These are phyloP conservation scores for Epithemia pelagica DNA, from an alignment of 108 stramenopile genomes.

Conservation along the genomic window DNA sequence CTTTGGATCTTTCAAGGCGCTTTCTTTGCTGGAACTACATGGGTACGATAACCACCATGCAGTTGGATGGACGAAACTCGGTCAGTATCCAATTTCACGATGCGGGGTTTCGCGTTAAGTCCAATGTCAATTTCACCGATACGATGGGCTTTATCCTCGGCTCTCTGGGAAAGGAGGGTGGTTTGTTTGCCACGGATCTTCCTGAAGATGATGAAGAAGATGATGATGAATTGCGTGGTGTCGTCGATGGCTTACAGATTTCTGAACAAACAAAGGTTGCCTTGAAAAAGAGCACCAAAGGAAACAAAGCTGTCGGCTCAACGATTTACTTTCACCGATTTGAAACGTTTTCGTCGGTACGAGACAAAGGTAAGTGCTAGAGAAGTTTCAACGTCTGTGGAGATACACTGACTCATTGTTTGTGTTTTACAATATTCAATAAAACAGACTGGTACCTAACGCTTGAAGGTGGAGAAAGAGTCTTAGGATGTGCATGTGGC, in stretches of 20 bases:
- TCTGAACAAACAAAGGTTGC: constrained; percentile 46
- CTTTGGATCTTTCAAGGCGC: constrained; percentile 54
- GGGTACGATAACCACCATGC: constrained; percentile 49
- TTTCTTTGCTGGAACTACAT: constrained; percentile 86
- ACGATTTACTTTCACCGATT: constrained; percentile 76
- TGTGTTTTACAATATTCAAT: too few species aligned
- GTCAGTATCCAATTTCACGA: constrained; percentile 72
- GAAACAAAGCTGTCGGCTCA: constrained; percentile 45
- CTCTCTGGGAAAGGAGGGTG: constrained; percentile 74
- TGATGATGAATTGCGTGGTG: constrained; percentile 29
- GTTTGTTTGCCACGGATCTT: constrained; percentile 68
- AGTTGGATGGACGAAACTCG: constrained; percentile 48
- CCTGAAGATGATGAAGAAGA: constrained; percentile 56
- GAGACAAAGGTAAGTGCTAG: too few species aligned
- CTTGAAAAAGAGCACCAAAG: constrained; percentile 28
- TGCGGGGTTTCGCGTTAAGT: constrained; percentile 31
- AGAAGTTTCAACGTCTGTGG: too few species aligned
- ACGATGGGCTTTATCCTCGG: constrained; percentile 71
- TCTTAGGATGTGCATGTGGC: constrained; percentile 66
- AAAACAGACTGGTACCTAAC: constrained; percentile 76
- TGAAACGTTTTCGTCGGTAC: constrained; percentile 54
- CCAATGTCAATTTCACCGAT: constrained; percentile 68
- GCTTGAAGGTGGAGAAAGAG: constrained; percentile 73
- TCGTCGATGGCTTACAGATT: constrained; percentile 34
- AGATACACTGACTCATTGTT: too few species aligned